Evolutionary conservation across 805 yeast genomes (phyloP), one percentile per base, ranked within the genome.

Genomic region (Wickerhamomyces hampshirensis): DNA sequence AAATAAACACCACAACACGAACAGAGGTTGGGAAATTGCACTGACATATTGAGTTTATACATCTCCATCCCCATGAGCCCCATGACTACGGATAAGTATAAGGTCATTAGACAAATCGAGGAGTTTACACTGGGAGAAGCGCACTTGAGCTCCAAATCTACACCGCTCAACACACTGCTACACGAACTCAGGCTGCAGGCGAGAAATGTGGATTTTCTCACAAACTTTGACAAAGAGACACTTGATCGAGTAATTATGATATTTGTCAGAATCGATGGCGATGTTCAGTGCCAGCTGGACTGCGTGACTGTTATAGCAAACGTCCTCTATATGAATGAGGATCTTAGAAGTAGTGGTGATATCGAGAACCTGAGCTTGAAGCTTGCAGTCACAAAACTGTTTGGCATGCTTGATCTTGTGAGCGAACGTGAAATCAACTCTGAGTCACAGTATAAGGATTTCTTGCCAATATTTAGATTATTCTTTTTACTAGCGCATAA

Each of bases 381-480:
- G 11, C 11, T 27, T 2, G 28, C 38, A 6, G 30, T 54, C 2
- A 46, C 52, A 1, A 39, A 28, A 1, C 41, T 54, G 2, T 44
- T 24, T 23, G 12, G 16, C 2, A 31, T 51, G 34, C 32, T 54
- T 13, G 48, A 47, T 10, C 38, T 41, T 12, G 53, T 53, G 6
- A 44, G 55, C 28, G 59, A 54, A 37, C 46, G 52, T 6, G 40
- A 37, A 15, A 49, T 54, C 23, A 48, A 48, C 33, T 40, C 56
- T 1, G 56, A 52, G 29, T 30, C 43, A 8, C 47, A 53, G 24
- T 53, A 47, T 30, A 38, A 43, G 15, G 50, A 45, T 7, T 53
- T 40, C 24, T 29, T 53, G 5, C 59, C 59, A 13, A 51, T 54
- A 4, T 51, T 54, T 26, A 42, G 59, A 30, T 34, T 54, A 12